Evolutionary conservation across 768 basidiomycete species (phyloP).

Genomic region (Lentinula detonsa): DNA sequence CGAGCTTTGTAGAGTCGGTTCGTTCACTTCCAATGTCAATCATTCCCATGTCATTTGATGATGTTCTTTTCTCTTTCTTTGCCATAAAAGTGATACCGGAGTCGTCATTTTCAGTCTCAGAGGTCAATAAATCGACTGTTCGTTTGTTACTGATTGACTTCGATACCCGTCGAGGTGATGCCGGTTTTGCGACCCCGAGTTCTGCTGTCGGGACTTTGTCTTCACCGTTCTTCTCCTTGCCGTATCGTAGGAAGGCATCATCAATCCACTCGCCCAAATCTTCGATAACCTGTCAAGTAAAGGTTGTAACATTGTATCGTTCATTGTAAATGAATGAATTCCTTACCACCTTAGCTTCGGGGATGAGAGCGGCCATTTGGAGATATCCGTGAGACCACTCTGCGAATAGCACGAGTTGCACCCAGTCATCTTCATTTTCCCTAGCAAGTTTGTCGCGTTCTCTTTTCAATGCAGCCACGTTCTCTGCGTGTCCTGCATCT

Average conservation of each 20-base stretch:
- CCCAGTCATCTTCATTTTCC: conserved; percentile 92
- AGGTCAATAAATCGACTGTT: conserved; percentile 25
- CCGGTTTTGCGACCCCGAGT: neutral
- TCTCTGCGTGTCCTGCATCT: conserved; percentile 26
- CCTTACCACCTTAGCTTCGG: conserved; percentile 62
- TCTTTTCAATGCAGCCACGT: conserved; percentile 37
- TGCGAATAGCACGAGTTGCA: conserved; percentile 86
- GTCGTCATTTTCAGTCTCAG: conserved; percentile 67
- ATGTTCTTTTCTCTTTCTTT: conserved; percentile 32
- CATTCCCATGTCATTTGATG: conserved; percentile 10
- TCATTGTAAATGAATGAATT: neutral
- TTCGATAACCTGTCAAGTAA: conserved; percentile 45
- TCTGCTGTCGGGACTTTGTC: conserved; percentile 9
- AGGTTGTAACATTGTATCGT: neutral
- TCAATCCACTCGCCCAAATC: conserved; percentile 92
- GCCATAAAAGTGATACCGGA: conserved; percentile 67
- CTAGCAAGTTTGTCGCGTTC: conserved; percentile 55
- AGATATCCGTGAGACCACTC: conserved; percentile 98
- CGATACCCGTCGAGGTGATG: neutral
- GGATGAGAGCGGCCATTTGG: conserved; percentile 89
- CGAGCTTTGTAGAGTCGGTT: conserved; percentile 5
- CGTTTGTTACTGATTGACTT: neutral
- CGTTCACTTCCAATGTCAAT: conserved; percentile 3
- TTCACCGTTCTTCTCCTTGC: conserved; percentile 2
- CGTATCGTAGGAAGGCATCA: conserved; percentile 54